These are phyloP conservation scores for Chaetoscypha palmicola DNA, from an alignment of 2,329 filamentous ascomycete genomes.

Conservation along the genomic window DNA sequence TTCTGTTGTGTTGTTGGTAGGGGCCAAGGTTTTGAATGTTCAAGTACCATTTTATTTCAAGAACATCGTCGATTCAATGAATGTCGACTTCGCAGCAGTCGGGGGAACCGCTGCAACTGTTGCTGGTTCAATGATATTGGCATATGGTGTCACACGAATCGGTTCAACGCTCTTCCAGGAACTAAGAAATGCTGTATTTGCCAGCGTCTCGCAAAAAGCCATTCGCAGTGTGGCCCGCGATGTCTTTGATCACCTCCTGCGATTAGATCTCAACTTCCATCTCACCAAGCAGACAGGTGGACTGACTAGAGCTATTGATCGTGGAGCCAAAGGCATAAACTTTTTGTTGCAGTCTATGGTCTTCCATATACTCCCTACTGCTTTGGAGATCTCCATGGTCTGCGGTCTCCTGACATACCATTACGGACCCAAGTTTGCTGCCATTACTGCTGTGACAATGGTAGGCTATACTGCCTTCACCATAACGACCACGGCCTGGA, in stretches of 20 bases:
- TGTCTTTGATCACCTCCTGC: constrained; percentile 85
- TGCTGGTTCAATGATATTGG: constrained; percentile 87
- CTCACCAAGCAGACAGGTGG: constrained; percentile 91
- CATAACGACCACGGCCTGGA: constrained; percentile 92
- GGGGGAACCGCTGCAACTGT: constrained; percentile 87
- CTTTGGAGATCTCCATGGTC: constrained; percentile 88
- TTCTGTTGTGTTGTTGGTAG: constrained; percentile 75
- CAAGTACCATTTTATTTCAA: constrained; percentile 99
- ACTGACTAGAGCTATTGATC: constrained; percentile 86
- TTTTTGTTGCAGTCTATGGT: constrained; percentile 97
- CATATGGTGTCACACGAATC: constrained; percentile 83
- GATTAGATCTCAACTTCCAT: constrained; percentile 88
- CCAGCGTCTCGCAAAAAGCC: constrained; percentile 92
- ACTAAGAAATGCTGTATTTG: constrained; percentile 90
- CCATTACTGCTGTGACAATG: constrained; percentile 88
- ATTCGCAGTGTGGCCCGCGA: constrained; percentile 86
- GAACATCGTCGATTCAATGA: constrained; percentile 95
- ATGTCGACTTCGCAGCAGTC: constrained; percentile 78
- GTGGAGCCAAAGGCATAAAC: constrained; percentile 97
- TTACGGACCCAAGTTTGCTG: constrained; percentile 85
- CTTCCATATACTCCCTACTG: constrained; percentile 91
- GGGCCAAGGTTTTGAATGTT: constrained; percentile 92
- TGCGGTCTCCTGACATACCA: constrained; percentile 96
- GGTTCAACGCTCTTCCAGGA: constrained; percentile 88
- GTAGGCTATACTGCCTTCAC: constrained; percentile 92